Percentiles rank a stretch among this genome's conserved stretches.
Conservation (phyloP, 176 grass and related monocot species). For the Aegilops sharonensis region DNA sequence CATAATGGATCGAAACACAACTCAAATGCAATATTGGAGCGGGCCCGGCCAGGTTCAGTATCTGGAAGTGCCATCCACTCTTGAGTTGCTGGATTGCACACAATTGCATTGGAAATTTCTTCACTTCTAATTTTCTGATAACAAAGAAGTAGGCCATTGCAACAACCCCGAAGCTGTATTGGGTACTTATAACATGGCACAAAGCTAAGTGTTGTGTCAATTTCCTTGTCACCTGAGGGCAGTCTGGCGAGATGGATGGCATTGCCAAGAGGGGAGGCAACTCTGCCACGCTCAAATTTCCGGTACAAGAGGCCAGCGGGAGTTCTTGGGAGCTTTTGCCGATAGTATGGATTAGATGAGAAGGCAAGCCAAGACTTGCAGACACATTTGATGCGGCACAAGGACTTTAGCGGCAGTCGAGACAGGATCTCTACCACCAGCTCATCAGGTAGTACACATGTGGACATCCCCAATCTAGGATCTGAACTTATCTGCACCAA, state of each 20-base stretch:
- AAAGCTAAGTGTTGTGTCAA: constrained; percentile 9
- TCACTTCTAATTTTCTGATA: not conserved
- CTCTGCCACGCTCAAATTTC: not conserved
- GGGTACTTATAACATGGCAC: constrained; percentile 16
- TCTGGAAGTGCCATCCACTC: constrained; percentile 6
- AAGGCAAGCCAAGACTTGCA: constrained; percentile 43
- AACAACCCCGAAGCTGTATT: constrained; percentile 21
- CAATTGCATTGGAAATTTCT: not conserved
- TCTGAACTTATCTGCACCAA: not conserved
- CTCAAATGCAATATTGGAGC: not conserved
- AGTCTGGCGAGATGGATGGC: constrained; percentile 8
- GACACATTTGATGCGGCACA: constrained; percentile 33
- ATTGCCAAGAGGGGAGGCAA: not conserved
- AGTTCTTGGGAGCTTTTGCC: constrained; percentile 22
- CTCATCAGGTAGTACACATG: constrained; percentile 9
- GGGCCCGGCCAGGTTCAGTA: not conserved
- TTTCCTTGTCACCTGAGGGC: not conserved
- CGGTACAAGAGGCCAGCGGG: constrained; percentile 24
- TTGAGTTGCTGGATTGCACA: constrained; percentile 33
- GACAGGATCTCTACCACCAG: constrained; percentile 33
- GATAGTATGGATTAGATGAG: constrained; percentile 29
- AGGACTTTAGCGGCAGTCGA: constrained; percentile 32
- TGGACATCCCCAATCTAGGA: not conserved
- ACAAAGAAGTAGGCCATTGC: constrained; percentile 45
- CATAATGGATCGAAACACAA: constrained; percentile 32